Base-by-base conservation (phyloP, 371 early-diverging fungal species). In the Apophysomyces trapeziformis region DNA sequence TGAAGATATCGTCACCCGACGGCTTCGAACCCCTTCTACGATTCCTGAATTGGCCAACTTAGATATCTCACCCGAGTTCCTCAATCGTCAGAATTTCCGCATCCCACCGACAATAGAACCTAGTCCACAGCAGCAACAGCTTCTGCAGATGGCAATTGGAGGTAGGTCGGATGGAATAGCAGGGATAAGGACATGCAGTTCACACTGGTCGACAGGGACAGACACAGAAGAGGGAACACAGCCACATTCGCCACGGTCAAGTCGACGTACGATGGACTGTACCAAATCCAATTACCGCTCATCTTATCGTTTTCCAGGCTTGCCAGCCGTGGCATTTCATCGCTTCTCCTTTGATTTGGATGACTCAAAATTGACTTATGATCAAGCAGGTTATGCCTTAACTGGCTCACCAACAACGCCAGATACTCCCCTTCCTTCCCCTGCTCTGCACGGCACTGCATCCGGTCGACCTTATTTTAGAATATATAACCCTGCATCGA, bases 1-100 rank as follows among this genome's bases (percentile, higher is more conserved):
- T 61, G 89, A 89, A 26, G 89, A 91, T 68, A 83, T 88, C 38
- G 61, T 80, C 16, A 68, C 74, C 9, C 73, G 79, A 8, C 68
- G 67, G 32, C 73, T 83, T 13, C 69, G 80, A 38, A 83, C 80
- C 6, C 83, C 83, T 7, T 75, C 79, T 2, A 69, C 73, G 4
- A 68, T 75, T 2, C 68, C 79, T 18, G 79, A 75, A 47, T 46
- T 78, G 11, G 76, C 69, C 32, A 59, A 70, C 38, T 69, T 78
- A 38, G 79, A 78, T 57, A 78, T 78, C 57, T 71, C 72, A 37
- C 72, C 79, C 50, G 79, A 78, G 60, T 72, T 78, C 61, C 26
- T 78, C 26, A 64, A 68, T 66, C 69, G 75, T 56, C 79, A 78
- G 56, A 78, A 78, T 70, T 78, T 78, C 57, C 68, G 79, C 9